Conservation (phyloP, 2,329 filamentous ascomycete genomes). For the Metarhizium robertsii region DNA sequence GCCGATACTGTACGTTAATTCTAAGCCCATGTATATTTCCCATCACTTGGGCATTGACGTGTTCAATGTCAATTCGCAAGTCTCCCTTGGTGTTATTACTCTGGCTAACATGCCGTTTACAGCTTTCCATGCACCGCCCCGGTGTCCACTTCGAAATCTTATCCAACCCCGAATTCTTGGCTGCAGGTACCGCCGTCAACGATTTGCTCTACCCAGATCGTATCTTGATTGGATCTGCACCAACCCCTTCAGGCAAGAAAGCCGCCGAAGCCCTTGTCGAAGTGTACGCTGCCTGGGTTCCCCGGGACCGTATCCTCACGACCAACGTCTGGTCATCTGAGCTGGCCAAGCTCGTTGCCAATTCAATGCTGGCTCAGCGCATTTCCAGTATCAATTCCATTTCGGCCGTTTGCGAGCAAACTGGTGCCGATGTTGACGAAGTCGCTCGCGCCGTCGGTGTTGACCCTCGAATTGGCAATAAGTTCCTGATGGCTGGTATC, state of each 20-base stretch:
- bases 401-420: constrained; percentile 69
- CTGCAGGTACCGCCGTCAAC: constrained; percentile 65
- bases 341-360: constrained; percentile 68
- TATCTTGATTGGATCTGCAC: constrained; percentile 63
- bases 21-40: background rate
- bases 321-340: constrained; percentile 73
- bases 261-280: constrained; percentile 55
- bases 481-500: constrained; percentile 65
- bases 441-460: constrained; percentile 58
- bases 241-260: constrained; percentile 46
- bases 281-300: constrained; percentile 65
- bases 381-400: constrained; percentile 76
- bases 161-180: constrained; percentile 74
- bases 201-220: constrained; percentile 64
- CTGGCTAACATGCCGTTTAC: background rate
- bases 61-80: background rate
- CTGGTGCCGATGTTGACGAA: constrained; percentile 67
- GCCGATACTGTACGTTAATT: constrained; percentile 49
- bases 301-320: constrained; percentile 55
- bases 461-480: constrained; percentile 62
- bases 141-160: constrained; percentile 63
- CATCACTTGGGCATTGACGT: background rate
- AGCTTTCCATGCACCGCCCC: constrained; percentile 51
- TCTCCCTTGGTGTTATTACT: background rate
- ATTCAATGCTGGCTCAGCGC: constrained; percentile 71